Conservation (phyloP, 352 stramenopile genomes). For the Pythium aquatile region DNA sequence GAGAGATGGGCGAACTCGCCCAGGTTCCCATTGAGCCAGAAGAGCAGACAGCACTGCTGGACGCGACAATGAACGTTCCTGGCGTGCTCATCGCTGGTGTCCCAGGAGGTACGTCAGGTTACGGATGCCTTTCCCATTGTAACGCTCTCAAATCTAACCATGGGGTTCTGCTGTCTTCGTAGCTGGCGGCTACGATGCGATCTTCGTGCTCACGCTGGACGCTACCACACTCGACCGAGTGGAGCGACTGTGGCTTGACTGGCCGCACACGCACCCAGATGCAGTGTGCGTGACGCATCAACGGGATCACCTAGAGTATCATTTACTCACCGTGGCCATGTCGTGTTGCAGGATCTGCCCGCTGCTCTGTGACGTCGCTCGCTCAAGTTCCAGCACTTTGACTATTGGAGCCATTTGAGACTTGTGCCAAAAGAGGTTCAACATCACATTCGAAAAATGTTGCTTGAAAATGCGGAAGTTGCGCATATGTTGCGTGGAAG, state of each 20-base stretch:
- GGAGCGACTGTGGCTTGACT: conserved; percentile 74
- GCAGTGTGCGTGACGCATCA: conserved; percentile 35
- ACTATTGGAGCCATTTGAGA: conserved; percentile 1
- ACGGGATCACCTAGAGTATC: neutral
- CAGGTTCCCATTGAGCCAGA: conserved; percentile 92
- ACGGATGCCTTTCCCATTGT: neutral
- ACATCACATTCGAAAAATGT: neutral
- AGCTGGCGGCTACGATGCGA: conserved; percentile 95
- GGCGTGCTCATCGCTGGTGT: conserved; percentile 94
- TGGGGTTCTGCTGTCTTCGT: neutral
- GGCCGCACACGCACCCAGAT: conserved; percentile 44
- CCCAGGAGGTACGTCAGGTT: conserved; percentile 70
- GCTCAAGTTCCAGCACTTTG: neutral
- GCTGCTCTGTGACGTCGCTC: conserved; percentile 51
- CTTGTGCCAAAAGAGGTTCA: neutral
- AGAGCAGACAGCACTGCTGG: conserved; percentile 89
- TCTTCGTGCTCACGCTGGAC: conserved; percentile 91
- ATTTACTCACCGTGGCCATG: neutral
- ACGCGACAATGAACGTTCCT: conserved; percentile 91
- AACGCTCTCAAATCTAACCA: neutral
- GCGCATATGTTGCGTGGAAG: neutral
- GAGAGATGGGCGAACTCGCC: conserved; percentile 88
- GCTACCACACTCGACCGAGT: conserved; percentile 47
- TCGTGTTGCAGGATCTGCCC: conserved; percentile 55
- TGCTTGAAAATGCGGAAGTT: conserved; percentile 7